Evolutionary conservation across 225 moss, liverwort and hornwort species (phyloP).

Genomic region (Polytrichum formosum): DNA sequence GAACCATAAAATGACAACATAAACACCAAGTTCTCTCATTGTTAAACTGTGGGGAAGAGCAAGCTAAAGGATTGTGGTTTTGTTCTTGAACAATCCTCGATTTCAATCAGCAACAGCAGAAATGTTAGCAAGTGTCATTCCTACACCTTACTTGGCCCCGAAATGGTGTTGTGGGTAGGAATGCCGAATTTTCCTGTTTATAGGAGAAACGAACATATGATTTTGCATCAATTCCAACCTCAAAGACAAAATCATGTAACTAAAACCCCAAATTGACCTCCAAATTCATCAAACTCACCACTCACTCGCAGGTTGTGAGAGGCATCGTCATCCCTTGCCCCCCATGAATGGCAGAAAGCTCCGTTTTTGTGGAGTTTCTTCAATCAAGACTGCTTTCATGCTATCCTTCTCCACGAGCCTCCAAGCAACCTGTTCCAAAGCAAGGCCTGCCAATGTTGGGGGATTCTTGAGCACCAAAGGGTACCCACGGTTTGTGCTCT

Average conservation of each 20-base stretch:
- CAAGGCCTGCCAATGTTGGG: conserved; percentile 90
- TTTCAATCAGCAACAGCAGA: too few species aligned
- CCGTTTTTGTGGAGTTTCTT: conserved; percentile 78
- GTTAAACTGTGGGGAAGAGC: too few species aligned
- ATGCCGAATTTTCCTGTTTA: too few species aligned
- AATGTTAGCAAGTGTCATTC: too few species aligned
- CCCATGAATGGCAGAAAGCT: conserved; percentile 71
- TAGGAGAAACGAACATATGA: too few species aligned
- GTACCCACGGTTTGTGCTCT: conserved; percentile 92
- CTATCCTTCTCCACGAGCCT: conserved; percentile 96
- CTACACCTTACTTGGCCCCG: too few species aligned
- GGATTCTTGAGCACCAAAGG: conserved; percentile 97
- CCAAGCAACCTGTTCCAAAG: conserved; percentile 98
- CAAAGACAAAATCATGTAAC: neutral
- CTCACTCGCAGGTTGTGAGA: neutral
- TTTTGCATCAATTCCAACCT: neutral
- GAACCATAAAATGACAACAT: too few species aligned
- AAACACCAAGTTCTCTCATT: too few species aligned
- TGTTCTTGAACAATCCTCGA: too few species aligned
- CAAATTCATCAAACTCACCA: neutral
- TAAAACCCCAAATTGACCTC: neutral
- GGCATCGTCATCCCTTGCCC: conserved; percentile 36
- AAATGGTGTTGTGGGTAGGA: too few species aligned
- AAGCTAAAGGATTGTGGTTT: neutral
- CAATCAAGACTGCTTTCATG: conserved; percentile 94